Evolutionary conservation across 192 early-diverging fungal species (phyloP).

Genomic region (Oehlia diaphana): DNA sequence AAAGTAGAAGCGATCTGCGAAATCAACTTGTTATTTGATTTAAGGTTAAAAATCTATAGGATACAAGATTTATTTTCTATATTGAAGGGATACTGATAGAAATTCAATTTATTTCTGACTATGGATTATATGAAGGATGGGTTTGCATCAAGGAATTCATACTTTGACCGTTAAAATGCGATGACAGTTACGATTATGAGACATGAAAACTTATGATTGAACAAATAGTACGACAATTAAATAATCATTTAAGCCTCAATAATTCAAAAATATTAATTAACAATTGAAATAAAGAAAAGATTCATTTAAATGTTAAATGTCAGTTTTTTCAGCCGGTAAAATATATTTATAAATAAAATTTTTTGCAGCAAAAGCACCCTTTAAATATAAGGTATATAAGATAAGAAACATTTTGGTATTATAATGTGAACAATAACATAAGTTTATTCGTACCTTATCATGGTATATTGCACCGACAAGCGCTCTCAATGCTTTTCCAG

Average conservation of each 20-base stretch:
- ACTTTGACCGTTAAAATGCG: too few relatives aligned
- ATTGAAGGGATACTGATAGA: not conserved
- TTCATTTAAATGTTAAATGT: too few relatives aligned
- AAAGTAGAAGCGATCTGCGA: too few relatives aligned
- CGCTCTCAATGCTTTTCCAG: conserved; percentile 5
- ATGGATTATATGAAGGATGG: too few relatives aligned
- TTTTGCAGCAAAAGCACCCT: conserved; percentile 25
- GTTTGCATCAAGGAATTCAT: not conserved
- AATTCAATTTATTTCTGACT: not conserved
- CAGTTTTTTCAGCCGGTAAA: not conserved
- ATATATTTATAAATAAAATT: conserved; percentile 22
- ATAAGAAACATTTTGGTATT: not conserved
- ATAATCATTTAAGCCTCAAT: too few relatives aligned
- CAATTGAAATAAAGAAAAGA: too few relatives aligned
- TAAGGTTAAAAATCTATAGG: too few relatives aligned
- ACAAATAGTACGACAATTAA: too few relatives aligned
- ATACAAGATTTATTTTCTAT: too few relatives aligned
- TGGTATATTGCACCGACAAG: conserved; percentile 24
- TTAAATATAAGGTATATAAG: not conserved
- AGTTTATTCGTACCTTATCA: conserved; percentile 7
- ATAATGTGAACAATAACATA: not conserved
- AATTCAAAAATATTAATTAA: too few relatives aligned
- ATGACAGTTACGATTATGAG: too few relatives aligned
- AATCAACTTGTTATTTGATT: too few relatives aligned
- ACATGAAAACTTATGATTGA: not conserved